Conservation (phyloP, 768 basidiomycete species). For the Epithele typhae region DNA sequence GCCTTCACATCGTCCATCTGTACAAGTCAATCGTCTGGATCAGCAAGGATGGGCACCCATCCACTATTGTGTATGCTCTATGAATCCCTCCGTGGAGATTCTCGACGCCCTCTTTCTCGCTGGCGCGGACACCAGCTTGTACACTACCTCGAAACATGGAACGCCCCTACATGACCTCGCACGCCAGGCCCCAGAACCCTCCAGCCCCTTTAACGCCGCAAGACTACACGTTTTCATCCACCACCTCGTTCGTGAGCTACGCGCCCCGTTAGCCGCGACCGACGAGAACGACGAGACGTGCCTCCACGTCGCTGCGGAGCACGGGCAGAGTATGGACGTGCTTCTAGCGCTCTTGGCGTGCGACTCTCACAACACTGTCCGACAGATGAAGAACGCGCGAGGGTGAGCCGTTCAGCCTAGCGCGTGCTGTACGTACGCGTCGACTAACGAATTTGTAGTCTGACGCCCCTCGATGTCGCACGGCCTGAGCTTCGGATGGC, state of each 20-base stretch:
- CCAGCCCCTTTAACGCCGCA: slow-evolving; percentile 14
- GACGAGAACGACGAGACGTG: slow-evolving; percentile 73
- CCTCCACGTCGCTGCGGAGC: slow-evolving; percentile 75
- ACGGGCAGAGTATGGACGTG: slow-evolving; percentile 60
- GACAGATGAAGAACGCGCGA: slow-evolving; percentile 62
- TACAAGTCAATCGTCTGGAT: slow-evolving; percentile 67
- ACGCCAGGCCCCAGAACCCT: slow-evolving; percentile 25
- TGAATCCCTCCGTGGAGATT: slow-evolving; percentile 52
- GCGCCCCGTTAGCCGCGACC: slow-evolving; percentile 60
- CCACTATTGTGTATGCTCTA: slow-evolving; percentile 60
- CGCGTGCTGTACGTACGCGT: neutral
- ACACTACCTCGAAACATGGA: slow-evolving; percentile 52
- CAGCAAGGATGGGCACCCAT: slow-evolving; percentile 67
- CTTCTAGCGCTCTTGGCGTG: slow-evolving; percentile 61
- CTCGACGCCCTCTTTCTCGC: slow-evolving; percentile 72
- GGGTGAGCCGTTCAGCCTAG: slow-evolving; percentile 48
- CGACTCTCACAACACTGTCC: slow-evolving; percentile 51
- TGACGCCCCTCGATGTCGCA: slow-evolving; percentile 65
- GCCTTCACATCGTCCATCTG: slow-evolving; percentile 23
- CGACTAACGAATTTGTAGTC: slow-evolving; percentile 27
- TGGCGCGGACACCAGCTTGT: slow-evolving; percentile 70
- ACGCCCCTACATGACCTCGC: slow-evolving; percentile 70
- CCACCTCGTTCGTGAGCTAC: slow-evolving; percentile 67
- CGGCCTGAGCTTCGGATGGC: slow-evolving; percentile 61
- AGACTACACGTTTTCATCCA: slow-evolving; percentile 53